Conservation (phyloP, 2,329 filamentous ascomycete genomes). For the Trichoderma lentiforme region DNA sequence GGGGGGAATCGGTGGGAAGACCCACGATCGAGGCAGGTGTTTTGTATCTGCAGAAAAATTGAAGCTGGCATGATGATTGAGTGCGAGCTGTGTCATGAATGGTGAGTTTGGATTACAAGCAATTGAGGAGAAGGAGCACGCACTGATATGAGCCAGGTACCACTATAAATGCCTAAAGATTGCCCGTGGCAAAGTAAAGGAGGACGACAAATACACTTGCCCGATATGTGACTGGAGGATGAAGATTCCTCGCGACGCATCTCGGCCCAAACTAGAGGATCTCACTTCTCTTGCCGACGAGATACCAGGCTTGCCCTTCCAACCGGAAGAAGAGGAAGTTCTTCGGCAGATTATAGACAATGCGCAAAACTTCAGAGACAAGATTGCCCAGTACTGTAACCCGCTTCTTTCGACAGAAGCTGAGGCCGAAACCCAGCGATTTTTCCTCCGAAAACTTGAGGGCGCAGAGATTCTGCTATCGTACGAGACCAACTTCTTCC, state of each 20-base stretch:
- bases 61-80: slow-evolving; percentile 99
- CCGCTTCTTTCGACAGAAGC: slow-evolving; percentile 76
- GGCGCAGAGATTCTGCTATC: slow-evolving; percentile 90
- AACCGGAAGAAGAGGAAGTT: slow-evolving; percentile 89
- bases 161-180: slow-evolving; percentile 98
- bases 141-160: slow-evolving; percentile 58
- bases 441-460: slow-evolving; percentile 95
- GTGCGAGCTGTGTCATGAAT: slow-evolving; percentile 96
- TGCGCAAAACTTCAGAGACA: slow-evolving; percentile 78
- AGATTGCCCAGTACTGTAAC: slow-evolving; percentile 77
- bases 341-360: slow-evolving; percentile 83
- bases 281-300: slow-evolving; percentile 81
- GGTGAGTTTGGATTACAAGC: slow-evolving; percentile 55
- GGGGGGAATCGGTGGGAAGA: slow-evolving; percentile 57
- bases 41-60: slow-evolving; percentile 90
- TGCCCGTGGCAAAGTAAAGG: slow-evolving; percentile 93
- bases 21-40: slow-evolving; percentile 71
- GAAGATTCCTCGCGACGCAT: slow-evolving; percentile 93
- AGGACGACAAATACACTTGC: slow-evolving; percentile 97
- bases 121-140: background rate
- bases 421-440: slow-evolving; percentile 85
- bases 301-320: slow-evolving; percentile 77
- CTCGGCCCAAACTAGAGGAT: slow-evolving; percentile 91
- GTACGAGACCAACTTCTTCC: slow-evolving; percentile 95
- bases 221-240: slow-evolving; percentile 97